Evolutionary conservation across 441 rosid species (phyloP).

Genomic region (Kokia cookei): DNA sequence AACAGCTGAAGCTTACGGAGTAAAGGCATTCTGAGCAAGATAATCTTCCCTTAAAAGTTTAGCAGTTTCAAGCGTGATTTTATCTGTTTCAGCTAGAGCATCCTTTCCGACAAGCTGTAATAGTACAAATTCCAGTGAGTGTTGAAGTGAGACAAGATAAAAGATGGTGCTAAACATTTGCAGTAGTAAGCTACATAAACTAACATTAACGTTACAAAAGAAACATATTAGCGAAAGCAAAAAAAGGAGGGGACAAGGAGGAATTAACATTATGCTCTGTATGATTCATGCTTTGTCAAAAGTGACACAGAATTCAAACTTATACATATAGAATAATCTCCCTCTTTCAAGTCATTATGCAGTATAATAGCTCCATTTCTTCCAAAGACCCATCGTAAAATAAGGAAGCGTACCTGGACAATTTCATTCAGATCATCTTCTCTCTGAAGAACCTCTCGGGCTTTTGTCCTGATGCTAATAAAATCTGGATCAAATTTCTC

Average conservation of each 20-base stretch:
- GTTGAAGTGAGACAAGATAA: not conserved
- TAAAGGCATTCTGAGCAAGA: conserved; percentile 98
- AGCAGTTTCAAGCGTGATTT: conserved; percentile 93
- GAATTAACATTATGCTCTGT: not conserved
- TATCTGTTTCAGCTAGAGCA: conserved; percentile 93
- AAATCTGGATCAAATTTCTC: conserved; percentile 98
- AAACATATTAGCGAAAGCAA: not conserved
- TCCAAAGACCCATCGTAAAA: not conserved
- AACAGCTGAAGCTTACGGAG: conserved; percentile 56
- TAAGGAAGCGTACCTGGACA: conserved; percentile 65
- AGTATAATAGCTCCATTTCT: not conserved
- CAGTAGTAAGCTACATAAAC: not conserved
- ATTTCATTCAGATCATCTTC: conserved; percentile 98
- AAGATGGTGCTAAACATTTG: not conserved
- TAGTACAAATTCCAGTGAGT: conserved; percentile 10
- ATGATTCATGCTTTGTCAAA: not conserved
- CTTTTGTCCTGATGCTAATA: conserved; percentile 94
- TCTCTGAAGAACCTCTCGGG: conserved; percentile 97
- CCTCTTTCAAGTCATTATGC: not conserved
- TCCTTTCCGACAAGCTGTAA: conserved; percentile 98
- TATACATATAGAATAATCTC: not conserved
- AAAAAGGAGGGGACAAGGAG: not conserved
- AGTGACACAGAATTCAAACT: not conserved
- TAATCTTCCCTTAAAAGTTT: conserved; percentile 98
- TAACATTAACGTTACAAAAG: not conserved